Percentiles rank a stretch among this genome's conserved stretches.
phyloP scores from a whole-genome alignment of 495 filamentous ascomycete species.

The Daldinia childiae region DNA sequence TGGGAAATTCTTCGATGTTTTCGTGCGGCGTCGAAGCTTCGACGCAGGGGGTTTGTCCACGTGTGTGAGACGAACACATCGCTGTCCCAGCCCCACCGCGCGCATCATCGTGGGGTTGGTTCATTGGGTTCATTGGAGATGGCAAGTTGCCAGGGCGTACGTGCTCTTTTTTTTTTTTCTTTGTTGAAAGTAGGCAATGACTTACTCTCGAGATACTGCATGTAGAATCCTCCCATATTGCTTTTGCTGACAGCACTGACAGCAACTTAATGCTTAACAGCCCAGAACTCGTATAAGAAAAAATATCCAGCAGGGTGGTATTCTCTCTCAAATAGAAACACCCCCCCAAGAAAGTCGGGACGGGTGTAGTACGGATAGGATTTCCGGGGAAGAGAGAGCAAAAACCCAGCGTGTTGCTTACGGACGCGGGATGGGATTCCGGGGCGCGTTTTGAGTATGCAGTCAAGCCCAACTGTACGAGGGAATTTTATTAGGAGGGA shows the following conservation, averaged over 20 bases:
- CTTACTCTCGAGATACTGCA: constrained; percentile 72
- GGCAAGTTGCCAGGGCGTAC: constrained; percentile 2
- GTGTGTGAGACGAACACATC: constrained; percentile 48
- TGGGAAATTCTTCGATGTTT: constrained; percentile 14
- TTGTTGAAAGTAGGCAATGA: constrained; percentile 40
- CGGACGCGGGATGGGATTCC: constrained; percentile 48
- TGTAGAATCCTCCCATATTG: constrained; percentile 69
- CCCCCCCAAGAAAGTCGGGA: constrained; percentile 41
- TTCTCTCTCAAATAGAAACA: constrained; percentile 42
- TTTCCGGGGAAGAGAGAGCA: constrained; percentile 29
- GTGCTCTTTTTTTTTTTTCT: not conserved
- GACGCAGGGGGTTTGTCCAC: constrained; percentile 48
- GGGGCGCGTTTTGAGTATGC: constrained; percentile 56
- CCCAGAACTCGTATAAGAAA: constrained; percentile 31
- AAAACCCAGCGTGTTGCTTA: constrained; percentile 21
- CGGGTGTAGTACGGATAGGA: constrained; percentile 42
- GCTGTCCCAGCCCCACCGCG: constrained; percentile 44
- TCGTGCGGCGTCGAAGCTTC: constrained; percentile 43
- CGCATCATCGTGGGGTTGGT: constrained; percentile 39
- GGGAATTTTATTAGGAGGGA: constrained; percentile 43
- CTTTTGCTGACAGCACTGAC: constrained; percentile 47
- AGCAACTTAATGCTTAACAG: constrained; percentile 26
- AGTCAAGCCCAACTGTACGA: constrained; percentile 64
- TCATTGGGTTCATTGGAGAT: constrained; percentile 22
- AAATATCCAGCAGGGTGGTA: constrained; percentile 40